These are phyloP conservation scores for Quercus suber DNA, from an alignment of 306 rosid species.

Conservation along the genomic window DNA sequence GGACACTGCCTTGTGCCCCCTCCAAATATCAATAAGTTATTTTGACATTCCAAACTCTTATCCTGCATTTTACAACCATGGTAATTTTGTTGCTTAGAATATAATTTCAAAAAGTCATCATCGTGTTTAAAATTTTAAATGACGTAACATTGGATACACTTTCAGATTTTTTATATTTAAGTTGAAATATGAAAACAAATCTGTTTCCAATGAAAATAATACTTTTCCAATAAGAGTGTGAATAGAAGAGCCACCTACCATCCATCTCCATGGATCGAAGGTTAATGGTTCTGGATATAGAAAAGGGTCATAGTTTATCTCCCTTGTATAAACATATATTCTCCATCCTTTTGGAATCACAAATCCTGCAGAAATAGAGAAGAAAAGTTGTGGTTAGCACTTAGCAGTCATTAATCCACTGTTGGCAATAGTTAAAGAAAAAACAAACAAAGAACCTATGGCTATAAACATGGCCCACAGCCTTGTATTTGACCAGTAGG, in stretches of 20 bases:
- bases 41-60: slow-evolving; percentile 53
- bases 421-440: background rate
- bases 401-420: background rate
- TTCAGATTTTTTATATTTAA: too few species aligned
- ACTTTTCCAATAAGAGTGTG: background rate
- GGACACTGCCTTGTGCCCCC: slow-evolving; percentile 92
- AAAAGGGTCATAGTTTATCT: slow-evolving; percentile 71
- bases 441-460: too few species aligned
- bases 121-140: too few species aligned
- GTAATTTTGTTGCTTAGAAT: background rate
- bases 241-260: slow-evolving; percentile 49
- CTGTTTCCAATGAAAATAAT: too few species aligned
- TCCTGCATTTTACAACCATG: slow-evolving; percentile 51
- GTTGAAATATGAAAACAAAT: too few species aligned
- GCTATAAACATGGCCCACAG: too few species aligned
- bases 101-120: background rate
- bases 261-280: slow-evolving; percentile 98
- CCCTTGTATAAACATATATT: slow-evolving; percentile 91
- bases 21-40: slow-evolving; percentile 72
- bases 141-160: too few species aligned
- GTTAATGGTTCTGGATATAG: slow-evolving; percentile 75
- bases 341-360: slow-evolving; percentile 94
- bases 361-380: slow-evolving; percentile 54
- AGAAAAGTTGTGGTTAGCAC: slow-evolving; percentile 1
- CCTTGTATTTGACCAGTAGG: too few species aligned